These are phyloP conservation scores for Alternaria sp. DNA, from an alignment of 2,329 filamentous ascomycete genomes.

Conservation along the genomic window DNA sequence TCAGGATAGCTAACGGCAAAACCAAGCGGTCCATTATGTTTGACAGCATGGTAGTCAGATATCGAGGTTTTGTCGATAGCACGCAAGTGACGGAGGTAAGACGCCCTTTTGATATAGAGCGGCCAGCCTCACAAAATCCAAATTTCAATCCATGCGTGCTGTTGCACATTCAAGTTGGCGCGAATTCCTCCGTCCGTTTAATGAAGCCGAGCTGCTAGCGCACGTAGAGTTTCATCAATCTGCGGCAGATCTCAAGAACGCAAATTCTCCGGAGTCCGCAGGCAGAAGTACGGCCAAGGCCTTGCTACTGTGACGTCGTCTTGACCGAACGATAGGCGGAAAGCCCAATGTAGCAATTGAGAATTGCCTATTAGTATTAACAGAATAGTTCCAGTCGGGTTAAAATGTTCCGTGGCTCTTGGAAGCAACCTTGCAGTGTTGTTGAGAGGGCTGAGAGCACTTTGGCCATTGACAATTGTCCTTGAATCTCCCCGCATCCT, in stretches of 20 bases:
- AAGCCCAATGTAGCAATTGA: neutral
- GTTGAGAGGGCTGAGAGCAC: neutral
- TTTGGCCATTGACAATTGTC: conserved; percentile 10
- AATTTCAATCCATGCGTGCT: neutral
- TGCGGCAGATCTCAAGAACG: conserved; percentile 1
- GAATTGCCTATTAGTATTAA: neutral
- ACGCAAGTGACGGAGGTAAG: neutral
- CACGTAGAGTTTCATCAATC: conserved; percentile 3
- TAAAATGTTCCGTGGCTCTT: neutral
- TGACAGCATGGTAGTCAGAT: conserved; percentile 8
- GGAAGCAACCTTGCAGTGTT: neutral
- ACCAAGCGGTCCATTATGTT: conserved; percentile 9
- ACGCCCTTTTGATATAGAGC: neutral
- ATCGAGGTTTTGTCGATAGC: neutral
- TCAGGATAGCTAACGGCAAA: conserved; percentile 12
- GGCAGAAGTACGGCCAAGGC: conserved; percentile 6
- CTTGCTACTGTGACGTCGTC: neutral
- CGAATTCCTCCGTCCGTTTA: conserved; percentile 12
- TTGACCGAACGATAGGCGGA: neutral
- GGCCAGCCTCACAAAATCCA: neutral
- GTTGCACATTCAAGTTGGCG: neutral
- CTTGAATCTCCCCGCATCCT: conserved; percentile 5
- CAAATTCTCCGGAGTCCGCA: conserved; percentile 4
- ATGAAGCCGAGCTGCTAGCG: conserved; percentile 11
- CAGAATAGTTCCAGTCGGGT: neutral